Base-by-base conservation (phyloP, 129 eudicot genomes). In the Solidago caesia region DNA sequence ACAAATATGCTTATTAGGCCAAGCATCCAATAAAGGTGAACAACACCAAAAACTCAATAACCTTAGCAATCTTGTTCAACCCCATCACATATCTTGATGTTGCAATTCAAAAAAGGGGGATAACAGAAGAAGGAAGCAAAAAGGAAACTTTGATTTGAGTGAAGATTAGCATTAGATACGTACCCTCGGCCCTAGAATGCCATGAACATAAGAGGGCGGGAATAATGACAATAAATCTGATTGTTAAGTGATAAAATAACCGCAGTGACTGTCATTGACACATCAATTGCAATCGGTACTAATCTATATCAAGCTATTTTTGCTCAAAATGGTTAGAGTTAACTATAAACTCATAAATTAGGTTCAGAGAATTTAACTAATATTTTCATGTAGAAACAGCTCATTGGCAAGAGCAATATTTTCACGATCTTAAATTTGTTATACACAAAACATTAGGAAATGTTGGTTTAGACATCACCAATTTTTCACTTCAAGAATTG, bases 111-210 rank as follows among this genome's bases (percentile, higher is more conserved):
- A 87, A 95, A 5, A 95, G 96, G 14, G 96, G 97, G 80, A 95
- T 88, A 55, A 89, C 96, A 49, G 97, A 88, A 15, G 97, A 87
- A 16, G 97, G 99, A 79, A 95, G 96, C 79, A 87, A 70, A 61
- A 95, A 87, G 9, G 96, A 90, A 45, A 91, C 87, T 84, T 84
- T 26, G 44, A 95, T 85, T 70, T 95, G 99, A 57, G 91, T 80
- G 57, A 81, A 87, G 81, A 88, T 79, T 57, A 95, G 79, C 71
- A 95, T 79, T 73, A 91, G 97, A 72, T 91, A 95, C 77, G 86
- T 48, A 49, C 99, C 99, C 76, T 95, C 97, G 9, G 96, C 87
- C 73, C 97, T 97, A 53, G 97, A 74, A 77, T 77, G 52, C 91
- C 92, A 79, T 52, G 89, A 80, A 74, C 92, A 91, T 71, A 73